Percentiles rank a stretch among this genome's conserved stretches.
Evolutionary conservation across 805 yeast genomes (phyloP).

Genomic region (Clavispora santaluciae): DNA sequence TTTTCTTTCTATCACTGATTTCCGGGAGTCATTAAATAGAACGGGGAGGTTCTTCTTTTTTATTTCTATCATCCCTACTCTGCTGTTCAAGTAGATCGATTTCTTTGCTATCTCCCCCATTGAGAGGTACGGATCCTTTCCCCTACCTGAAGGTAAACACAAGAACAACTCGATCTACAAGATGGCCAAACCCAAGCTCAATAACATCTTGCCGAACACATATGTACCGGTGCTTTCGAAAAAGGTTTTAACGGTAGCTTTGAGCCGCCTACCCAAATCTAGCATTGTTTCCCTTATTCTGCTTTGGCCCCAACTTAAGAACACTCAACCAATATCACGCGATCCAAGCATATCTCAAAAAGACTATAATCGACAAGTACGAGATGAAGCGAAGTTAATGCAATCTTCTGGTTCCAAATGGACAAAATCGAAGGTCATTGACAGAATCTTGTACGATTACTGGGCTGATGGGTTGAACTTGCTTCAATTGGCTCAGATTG

Average conservation of each 20-base stretch:
- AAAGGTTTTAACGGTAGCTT: slow-evolving; percentile 17
- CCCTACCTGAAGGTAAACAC: background rate
- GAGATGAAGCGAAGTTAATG: slow-evolving; percentile 10
- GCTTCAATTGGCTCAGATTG: slow-evolving; percentile 66
- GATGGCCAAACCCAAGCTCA: slow-evolving; percentile 9
- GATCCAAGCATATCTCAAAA: slow-evolving; percentile 3
- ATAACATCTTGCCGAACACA: slow-evolving; percentile 35
- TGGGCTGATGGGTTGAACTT: slow-evolving; percentile 58
- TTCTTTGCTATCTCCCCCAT: background rate
- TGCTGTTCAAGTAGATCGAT: no score
- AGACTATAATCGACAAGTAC: slow-evolving; percentile 6
- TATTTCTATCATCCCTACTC: no score
- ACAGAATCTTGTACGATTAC: slow-evolving; percentile 42
- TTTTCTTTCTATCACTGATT: background rate
- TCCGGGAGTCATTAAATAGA: no score
- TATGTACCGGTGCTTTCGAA: slow-evolving; percentile 30
- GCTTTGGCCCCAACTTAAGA: slow-evolving; percentile 31
- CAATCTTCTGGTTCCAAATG: slow-evolving; percentile 8
- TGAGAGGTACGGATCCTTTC: background rate
- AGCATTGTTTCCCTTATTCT: slow-evolving; percentile 28
- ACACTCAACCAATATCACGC: slow-evolving; percentile 17
- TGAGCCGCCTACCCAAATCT: slow-evolving; percentile 26
- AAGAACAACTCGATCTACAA: background rate
- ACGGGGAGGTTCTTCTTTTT: no score
- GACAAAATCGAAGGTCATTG: slow-evolving; percentile 34